Evolutionary conservation across 2,329 filamentous ascomycete species (phyloP), one percentile per base, ranked within the genome.

Genomic region (Sarocladium brachiariae): DNA sequence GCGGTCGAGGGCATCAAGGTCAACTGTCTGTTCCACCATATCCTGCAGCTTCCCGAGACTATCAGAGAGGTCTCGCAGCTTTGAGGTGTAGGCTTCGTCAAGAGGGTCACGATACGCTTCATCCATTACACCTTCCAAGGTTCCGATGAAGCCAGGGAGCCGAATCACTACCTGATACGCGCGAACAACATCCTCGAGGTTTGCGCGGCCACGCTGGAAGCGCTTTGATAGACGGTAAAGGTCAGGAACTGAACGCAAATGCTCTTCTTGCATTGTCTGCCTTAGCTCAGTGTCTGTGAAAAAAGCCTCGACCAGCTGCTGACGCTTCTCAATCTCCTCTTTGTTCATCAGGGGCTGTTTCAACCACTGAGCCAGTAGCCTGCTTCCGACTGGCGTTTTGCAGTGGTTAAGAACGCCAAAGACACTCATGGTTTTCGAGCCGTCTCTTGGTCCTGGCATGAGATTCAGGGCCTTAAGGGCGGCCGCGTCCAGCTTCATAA

Each of bases 21-120:
- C 93, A 13, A 99, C 91, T 0, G 95, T 99, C 2, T 93, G 96
- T 71, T 99, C 93, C 0, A 99, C 93, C 89, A 99, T 96, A 64
- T 99, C 93, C 62, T 92, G 88, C 10, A 99, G 75, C 63, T 90
- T 96, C 23, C 80, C 84, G 48, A 99, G 77, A 61, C 84, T 88
- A 61, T 89, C 83, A 5, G 84, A 87, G 53, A 89, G 80, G 53
- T 87, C 81, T 46, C 80, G 81, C 34, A 99, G 73, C 64, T 95
- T 95, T 23, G 80, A 78, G 1, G 91, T 96, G 65, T 99, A 99
- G 21, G 89, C 84, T 6, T 79, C 78, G 56, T 97, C 91, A 1
- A 99, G 76, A 1, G 90, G 87, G 53, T 89, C 86, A 54, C 88
- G 88, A 66, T 97, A 96, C 39, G 86, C 75, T 65, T 97, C 93